Evolutionary conservation across 768 basidiomycete species (phyloP), one percentile per base, ranked within the genome.

Genomic region (Lentinula aciculospora): DNA sequence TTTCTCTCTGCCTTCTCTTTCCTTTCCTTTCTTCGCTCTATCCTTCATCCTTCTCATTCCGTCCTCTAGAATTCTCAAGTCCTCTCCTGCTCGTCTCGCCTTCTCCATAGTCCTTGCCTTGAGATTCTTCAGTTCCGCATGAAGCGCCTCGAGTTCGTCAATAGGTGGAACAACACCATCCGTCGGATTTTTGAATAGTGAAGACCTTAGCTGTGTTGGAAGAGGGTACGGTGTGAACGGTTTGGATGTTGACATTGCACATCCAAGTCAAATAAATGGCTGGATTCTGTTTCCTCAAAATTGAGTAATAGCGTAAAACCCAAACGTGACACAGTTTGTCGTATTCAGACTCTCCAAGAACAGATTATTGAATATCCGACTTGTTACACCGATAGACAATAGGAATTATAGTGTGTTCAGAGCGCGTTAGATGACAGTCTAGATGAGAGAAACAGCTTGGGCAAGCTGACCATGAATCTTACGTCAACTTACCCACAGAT

Each of bases 31-130:
- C 54, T 81, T 81, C 70, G 83, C 86, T 69, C 81, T 85, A 73
- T 90, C 89, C 72, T 82, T 88, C 73, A 90, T 79, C 59, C 82
- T 80, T 54, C 82, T 81, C 81, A 89, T 85, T 49, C 85, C 86
- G 71, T 88, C 89, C 61, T 88, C 83, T 63, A 92, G 84, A 55
- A 81, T 78, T 67, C 78, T 81, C 63, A 89, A 72, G 76, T 92
- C 90, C 65, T 87, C 83, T 31, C 80, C 81, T 0, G 89, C 91
- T 74, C 89, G 91, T 76, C 80, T 84, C 39, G 78, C 81, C 63
- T 88, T 79, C 60, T 85, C 85, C 47, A 83, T 64, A 6, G 82
- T 79, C 66, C 73, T 75, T 63, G 80, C 74, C 64, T 76, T 81
- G 53, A 86, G 70, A 48, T 72, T 60, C 59, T 68, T 73, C 47